Percentiles rank a stretch among this genome's conserved stretches.
Conservation (phyloP, 129 eudicot species). For the Chrysanthemum lavandulifolium region DNA sequence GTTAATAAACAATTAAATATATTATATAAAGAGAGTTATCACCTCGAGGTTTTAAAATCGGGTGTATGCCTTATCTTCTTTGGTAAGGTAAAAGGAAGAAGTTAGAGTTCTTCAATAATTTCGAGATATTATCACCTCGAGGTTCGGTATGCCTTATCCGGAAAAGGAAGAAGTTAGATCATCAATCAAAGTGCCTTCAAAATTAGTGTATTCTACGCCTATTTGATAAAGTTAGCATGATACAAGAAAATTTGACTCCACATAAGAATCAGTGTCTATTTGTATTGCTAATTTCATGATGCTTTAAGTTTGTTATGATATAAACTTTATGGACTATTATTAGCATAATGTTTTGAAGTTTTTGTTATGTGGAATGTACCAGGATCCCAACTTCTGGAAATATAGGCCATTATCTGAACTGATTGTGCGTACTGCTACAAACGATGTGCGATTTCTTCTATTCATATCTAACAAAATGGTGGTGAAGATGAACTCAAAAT, state of each 20-base stretch:
- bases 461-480: conserved; percentile 75
- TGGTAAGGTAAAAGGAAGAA: too few species aligned
- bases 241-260: too few species aligned
- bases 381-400: conserved; percentile 97
- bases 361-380: conserved; percentile 31
- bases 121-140: conserved; percentile 22
- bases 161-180: conserved; percentile 86
- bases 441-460: conserved; percentile 95
- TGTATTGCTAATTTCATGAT: too few species aligned
- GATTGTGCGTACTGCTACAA: conserved; percentile 87
- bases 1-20: too few species aligned
- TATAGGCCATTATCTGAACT: conserved; percentile 83
- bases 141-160: conserved; percentile 59
- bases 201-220: too few species aligned
- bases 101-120: too few species aligned
- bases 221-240: too few species aligned
- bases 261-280: too few species aligned
- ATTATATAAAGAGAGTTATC: too few species aligned
- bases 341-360: conserved; percentile 5
- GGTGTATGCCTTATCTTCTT: too few species aligned
- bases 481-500: conserved; percentile 66
- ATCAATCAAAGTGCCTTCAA: conserved; percentile 39
- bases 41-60: too few species aligned
- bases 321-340: conserved; percentile 4
- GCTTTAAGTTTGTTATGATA: not conserved